Evolutionary conservation across 176 grass and related monocot genomes (phyloP).

Genomic region (Raddia guianensis): DNA sequence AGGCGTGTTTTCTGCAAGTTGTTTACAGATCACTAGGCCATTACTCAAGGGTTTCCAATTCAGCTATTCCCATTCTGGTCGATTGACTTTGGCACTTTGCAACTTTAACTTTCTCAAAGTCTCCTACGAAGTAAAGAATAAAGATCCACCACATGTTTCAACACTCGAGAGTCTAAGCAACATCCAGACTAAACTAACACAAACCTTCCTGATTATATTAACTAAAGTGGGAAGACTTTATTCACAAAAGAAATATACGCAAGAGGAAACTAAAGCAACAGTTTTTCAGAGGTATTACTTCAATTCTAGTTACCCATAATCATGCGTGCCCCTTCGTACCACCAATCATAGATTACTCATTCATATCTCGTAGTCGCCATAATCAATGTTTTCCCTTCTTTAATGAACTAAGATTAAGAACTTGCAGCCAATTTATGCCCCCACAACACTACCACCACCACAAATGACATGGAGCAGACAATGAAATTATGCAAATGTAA

Average conservation of each 20-base stretch:
- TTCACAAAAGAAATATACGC: not conserved
- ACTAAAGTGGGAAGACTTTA: slow-evolving; percentile 37
- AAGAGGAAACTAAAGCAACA: slow-evolving; percentile 10
- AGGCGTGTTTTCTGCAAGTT: not conserved
- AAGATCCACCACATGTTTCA: slow-evolving; percentile 38
- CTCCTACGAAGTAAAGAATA: slow-evolving; percentile 42
- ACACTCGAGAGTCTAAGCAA: slow-evolving; percentile 31
- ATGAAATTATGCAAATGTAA: slow-evolving; percentile 30
- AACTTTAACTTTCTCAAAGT: slow-evolving; percentile 45
- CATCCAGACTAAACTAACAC: slow-evolving; percentile 4
- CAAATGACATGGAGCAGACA: not conserved
- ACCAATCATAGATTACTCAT: slow-evolving; percentile 28
- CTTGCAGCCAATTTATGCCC: not conserved
- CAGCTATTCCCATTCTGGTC: not conserved
- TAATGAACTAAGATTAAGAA: slow-evolving; percentile 24
- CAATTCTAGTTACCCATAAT: not conserved
- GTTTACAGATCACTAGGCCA: not conserved
- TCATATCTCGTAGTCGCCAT: not conserved
- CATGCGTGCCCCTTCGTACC: not conserved
- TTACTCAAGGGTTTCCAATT: not conserved
- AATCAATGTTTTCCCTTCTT: slow-evolving; percentile 11
- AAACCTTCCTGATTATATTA: slow-evolving; percentile 33
- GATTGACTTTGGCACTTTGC: slow-evolving; percentile 38
- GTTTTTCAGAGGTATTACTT: not conserved
- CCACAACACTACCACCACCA: not conserved